Evolutionary conservation across 2,329 filamentous ascomycete genomes (phyloP).

Genomic region (Tolypocladium capitatum): DNA sequence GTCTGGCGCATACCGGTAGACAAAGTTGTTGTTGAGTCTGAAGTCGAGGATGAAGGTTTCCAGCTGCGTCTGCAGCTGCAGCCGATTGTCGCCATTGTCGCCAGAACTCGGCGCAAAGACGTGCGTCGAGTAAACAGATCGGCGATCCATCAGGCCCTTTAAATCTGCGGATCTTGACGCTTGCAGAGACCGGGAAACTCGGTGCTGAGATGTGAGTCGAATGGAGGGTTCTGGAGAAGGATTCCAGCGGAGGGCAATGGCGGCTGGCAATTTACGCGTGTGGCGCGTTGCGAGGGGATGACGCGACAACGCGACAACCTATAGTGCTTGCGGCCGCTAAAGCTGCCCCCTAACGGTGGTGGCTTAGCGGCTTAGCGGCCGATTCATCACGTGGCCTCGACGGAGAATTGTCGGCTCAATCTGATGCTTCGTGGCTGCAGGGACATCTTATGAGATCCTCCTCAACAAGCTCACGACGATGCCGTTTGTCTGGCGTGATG

Average conservation of each 20-base stretch:
- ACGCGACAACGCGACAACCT: slow-evolving; percentile 12
- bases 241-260: neutral
- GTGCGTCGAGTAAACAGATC: slow-evolving; percentile 74
- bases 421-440: slow-evolving; percentile 8
- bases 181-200: neutral
- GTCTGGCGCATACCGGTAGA: slow-evolving; percentile 58
- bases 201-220: slow-evolving; percentile 5
- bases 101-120: slow-evolving; percentile 59
- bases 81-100: slow-evolving; percentile 53
- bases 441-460: neutral
- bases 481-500: neutral
- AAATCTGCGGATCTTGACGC: slow-evolving; percentile 4
- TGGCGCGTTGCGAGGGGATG: slow-evolving; percentile 5
- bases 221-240: slow-evolving; percentile 9
- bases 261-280: slow-evolving; percentile 10
- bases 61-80: slow-evolving; percentile 64
- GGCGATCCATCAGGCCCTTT: slow-evolving; percentile 57
- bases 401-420: slow-evolving; percentile 8
- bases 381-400: slow-evolving; percentile 11
- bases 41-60: slow-evolving; percentile 90
- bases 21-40: slow-evolving; percentile 83
- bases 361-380: no score
- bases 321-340: slow-evolving; percentile 17
- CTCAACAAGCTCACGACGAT: neutral
- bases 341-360: no score